These are phyloP conservation scores for Xylaria sp. DNA, from an alignment of 2,329 filamentous ascomycete species.

Conservation along the genomic window DNA sequence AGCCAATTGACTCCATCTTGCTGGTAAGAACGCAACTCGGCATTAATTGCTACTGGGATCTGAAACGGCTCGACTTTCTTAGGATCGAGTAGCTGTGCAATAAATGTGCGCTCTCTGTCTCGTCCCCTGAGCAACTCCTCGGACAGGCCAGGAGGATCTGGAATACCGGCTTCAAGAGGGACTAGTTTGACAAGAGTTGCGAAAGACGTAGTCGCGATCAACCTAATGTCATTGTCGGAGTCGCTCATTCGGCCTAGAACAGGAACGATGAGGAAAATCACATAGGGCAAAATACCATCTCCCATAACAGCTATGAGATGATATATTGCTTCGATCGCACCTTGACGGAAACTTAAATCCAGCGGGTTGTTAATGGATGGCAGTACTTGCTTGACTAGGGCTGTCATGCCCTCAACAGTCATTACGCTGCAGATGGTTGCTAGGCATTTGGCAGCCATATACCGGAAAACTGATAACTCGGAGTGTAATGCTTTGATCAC, in stretches of 20 bases:
- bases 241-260: conserved; percentile 98
- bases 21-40: conserved; percentile 94
- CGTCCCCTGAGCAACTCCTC: conserved; percentile 87
- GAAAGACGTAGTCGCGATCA: conserved; percentile 96
- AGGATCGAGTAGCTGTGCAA: conserved; percentile 92
- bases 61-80: conserved; percentile 96
- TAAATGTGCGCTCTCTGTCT: conserved; percentile 95
- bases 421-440: conserved; percentile 98
- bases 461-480: conserved; percentile 89
- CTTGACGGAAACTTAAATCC: conserved; percentile 89
- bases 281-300: conserved; percentile 93
- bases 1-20: conserved; percentile 99
- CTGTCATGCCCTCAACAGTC: conserved; percentile 93
- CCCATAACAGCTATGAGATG: conserved; percentile 99
- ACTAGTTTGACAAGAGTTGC: conserved; percentile 97
- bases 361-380: conserved; percentile 91
- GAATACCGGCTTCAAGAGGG: conserved; percentile 95
- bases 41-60: conserved; percentile 97
- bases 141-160: conserved; percentile 92
- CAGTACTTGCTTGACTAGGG: conserved; percentile 90
- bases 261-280: conserved; percentile 98
- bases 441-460: conserved; percentile 96
- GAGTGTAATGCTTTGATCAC: conserved; percentile 90
- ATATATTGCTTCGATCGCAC: conserved; percentile 94
- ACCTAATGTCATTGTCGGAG: conserved; percentile 92